Evolutionary conservation across 345 rosid genomes (phyloP), one percentile per base, ranked within the genome.

Genomic region (Diplotaxis tenuifolia): DNA sequence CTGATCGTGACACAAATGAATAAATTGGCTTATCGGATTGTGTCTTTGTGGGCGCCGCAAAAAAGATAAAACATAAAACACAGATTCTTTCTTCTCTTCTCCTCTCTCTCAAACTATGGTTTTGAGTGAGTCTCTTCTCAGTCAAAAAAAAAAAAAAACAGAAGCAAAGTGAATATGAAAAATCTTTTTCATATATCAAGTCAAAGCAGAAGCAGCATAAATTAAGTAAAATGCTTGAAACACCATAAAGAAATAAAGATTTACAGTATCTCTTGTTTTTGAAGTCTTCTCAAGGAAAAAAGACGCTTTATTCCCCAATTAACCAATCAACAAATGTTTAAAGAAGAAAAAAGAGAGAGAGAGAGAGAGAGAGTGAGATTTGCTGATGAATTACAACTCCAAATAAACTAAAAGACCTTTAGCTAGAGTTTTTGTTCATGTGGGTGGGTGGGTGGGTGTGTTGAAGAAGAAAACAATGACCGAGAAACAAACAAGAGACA

Each of bases 11-110:
- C 76, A 71, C 72, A 65, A 66, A 70, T 71, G 72, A 71, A 77
- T 58, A 65, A 42, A 42, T n/a, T 58, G 75, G 79, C 79, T 75
- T 75, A 69, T 75, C 74, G 52, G 59, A 53, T 57, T 70, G 74
- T 76, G 80, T 76, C 69, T 76, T 64, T 65, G 80, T 77, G 80
- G 80, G 72, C 72, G 76, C 76, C 80, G 76, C 80, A 65, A 71
- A 70, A 70, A 25, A 62, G 67, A 61, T 77, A 68, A 22, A 40
- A 71, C 53, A 56, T 74, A 21, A 38, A 25, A 62, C 45, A 68
- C 23, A 36, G 25, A 72, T 54, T 70, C 71, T 76, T 18, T 75
- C 63, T 75, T 62, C 56, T 68, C 69, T 62, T 22, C 75, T 47
- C 53, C 52, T 47, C 21, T 47, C 18, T 59, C 62, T 36, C 25